Conservation (phyloP, 2,329 filamentous ascomycete species). For the Phialemonium atrogriseum region DNA sequence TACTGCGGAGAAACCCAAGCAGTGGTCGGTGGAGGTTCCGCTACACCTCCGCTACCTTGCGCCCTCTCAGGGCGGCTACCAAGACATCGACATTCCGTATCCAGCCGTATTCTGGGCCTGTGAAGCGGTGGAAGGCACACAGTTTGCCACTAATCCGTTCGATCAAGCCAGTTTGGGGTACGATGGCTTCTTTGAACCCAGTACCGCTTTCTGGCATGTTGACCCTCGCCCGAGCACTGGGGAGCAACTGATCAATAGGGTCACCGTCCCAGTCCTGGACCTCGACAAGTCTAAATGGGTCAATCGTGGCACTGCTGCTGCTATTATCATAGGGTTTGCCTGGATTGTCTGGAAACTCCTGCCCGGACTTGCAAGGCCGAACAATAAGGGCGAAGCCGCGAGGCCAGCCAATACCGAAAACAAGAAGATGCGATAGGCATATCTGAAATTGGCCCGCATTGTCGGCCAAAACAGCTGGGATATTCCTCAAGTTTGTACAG, state of each 20-base stretch:
- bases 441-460: no score
- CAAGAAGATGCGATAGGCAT: no score
- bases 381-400: no score
- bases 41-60: conserved; percentile 78
- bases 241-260: conserved; percentile 38
- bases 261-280: conserved; percentile 60
- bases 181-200: conserved; percentile 67
- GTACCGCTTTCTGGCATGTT: conserved; percentile 78
- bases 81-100: conserved; percentile 58
- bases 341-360: conserved; percentile 64
- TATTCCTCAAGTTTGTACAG: no score
- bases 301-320: conserved; percentile 46
- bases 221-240: conserved; percentile 35
- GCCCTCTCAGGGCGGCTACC: conserved; percentile 48
- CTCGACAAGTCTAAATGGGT: conserved; percentile 40
- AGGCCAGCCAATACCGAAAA: no score
- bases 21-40: conserved; percentile 64
- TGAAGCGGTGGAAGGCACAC: conserved; percentile 52
- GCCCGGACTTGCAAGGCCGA: no score
- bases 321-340: conserved; percentile 55
- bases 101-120: conserved; percentile 91
- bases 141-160: conserved; percentile 74
- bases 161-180: conserved; percentile 80
- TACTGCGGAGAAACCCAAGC: conserved; percentile 20
- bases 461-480: no score